A percentile compares a stretch with the other conserved stretches of the same genome.
These are phyloP conservation scores for Flammula alnicola DNA, from an alignment of 1,284 basidiomycete species.

Conservation along the genomic window DNA sequence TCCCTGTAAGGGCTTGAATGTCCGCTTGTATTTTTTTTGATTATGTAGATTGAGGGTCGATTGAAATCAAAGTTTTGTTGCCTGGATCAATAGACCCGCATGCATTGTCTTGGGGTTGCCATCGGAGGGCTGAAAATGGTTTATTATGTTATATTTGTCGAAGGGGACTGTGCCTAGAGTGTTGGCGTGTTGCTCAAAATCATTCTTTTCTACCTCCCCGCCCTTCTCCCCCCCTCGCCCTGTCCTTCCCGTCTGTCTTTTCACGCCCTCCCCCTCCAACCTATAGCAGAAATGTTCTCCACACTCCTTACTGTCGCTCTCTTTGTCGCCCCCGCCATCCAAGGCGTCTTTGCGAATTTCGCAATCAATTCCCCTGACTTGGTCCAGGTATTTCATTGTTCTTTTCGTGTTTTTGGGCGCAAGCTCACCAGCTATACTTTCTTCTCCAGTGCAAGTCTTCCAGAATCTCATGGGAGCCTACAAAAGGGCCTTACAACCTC, in stretches of 20 bases:
- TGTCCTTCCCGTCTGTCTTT: conserved; percentile 32
- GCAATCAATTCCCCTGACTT: conserved; percentile 54
- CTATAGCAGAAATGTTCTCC: conserved; percentile 63
- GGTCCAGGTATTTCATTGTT: conserved; percentile 50
- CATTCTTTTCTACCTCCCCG: conserved; percentile 27
- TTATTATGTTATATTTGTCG: conserved; percentile 7
- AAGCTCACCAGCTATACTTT: conserved; percentile 5
- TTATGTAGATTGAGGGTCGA: too few species aligned
- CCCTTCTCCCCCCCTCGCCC: conserved; percentile 29
- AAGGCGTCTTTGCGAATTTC: conserved; percentile 57
- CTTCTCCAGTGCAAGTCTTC: conserved; percentile 55
- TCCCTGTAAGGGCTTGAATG: not conserved
- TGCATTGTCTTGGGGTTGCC: too few species aligned
- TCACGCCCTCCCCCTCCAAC: conserved; percentile 33
- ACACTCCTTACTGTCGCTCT: conserved; percentile 76
- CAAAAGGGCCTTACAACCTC: conserved; percentile 59
- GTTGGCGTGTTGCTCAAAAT: conserved; percentile 4
- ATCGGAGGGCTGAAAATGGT: not conserved
- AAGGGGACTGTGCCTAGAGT: not conserved
- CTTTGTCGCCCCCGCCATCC: conserved; percentile 60
- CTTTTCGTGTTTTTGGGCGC: conserved; percentile 2
- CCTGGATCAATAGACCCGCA: too few species aligned
- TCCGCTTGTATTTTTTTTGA: not conserved
- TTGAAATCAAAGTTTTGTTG: too few species aligned
- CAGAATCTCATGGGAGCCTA: conserved; percentile 57